Base-by-base conservation (phyloP, 176 grass and related monocot genomes). In the Triticum timopheevii region DNA sequence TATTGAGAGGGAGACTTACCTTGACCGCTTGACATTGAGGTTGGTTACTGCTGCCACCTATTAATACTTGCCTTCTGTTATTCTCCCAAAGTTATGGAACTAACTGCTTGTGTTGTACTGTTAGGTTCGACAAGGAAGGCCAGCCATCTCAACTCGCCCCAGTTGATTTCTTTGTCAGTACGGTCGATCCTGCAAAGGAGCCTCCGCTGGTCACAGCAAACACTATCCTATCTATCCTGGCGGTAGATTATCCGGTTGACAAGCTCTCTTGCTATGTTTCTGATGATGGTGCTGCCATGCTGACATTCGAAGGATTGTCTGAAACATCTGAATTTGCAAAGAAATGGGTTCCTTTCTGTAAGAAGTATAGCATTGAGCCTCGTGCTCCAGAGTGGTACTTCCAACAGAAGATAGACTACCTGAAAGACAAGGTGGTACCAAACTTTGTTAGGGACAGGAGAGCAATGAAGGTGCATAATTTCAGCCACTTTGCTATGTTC, bases 251-350 rank as follows among this genome's bases (percentile, higher is more conserved):
- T 49, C 95, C 95, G 23, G 95, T 98, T 11, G 95, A 95, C 84
- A 98, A 98, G 84, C 91, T 98, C 24, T 98, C 95, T 38, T 98
- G 95, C 84, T 95, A 98, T 89, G 95, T 98, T 85, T 98, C 95
- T 90, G 95, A 98, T 72, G 95, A 98, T 56, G 95, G 95, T 76
- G 95, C 95, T 30, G 95, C 95, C 49, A 98, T 98, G 95, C 63
- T 98, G 64, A 95, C 93, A 61, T 95, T 98, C 85, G 95, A 98
- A 92, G 80, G 84, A 27, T 73, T 98, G 5, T 95, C 95, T 56
- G 93, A 98, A 80, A 98, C 95, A 70, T 83, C 95, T 9, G 95
- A 98, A 74, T 98, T 98, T 54, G 95, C 95, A 63, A 88, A 92
- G 62, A 98, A 98, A 82, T 98, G 95, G 95, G 93, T 98, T 45